Evolutionary conservation across 768 basidiomycete species (phyloP), one percentile per base, ranked within the genome.

Genomic region (Myochromella boudieri): DNA sequence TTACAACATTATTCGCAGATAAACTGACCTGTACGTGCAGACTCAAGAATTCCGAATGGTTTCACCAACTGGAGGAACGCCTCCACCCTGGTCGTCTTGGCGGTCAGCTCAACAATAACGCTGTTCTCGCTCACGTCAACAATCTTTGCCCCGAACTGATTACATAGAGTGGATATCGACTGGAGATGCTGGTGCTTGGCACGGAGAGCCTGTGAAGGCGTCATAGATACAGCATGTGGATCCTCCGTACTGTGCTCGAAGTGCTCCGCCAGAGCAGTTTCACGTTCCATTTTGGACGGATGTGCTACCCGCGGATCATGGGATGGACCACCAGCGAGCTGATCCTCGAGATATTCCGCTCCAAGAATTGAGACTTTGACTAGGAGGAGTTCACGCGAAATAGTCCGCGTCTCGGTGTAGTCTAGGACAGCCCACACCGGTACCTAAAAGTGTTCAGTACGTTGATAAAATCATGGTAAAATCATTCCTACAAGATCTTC

Each of bases 391-490:
- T 99, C 97, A 57, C 97, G 89, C 54, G 87, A 80, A 64, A 99
- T 95, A 22, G 86, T 84, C 46, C 79, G 82, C 18, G 94, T 98
- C 51, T 95, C 80, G 15, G 95, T 97, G 66, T 98, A 99, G 69
- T 99, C 95, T 50, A 99, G 76, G 25, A 99, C 97, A 22, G 95
- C 97, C 97, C 97, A 99, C 3, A 99, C 97, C 40, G 95, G 97
- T 21, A 99, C 95, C 95, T 97, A 41, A 6, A 33, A 27, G 41
- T 46, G n/a, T 27, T 22, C 28, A 37, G 39, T 21, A 24, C 14
- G 37, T 27, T 5, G 25, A 18, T n/a, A 20, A n/a, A 32, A 48
- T 15, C 2, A 39, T 37, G 31, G 37, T 20, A 12, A 25, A 4
- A 45, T 29, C 42, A 11, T 18, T 78, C 91, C 51, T 61, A 97